Base-by-base conservation (phyloP, 352 stramenopile species). In the Phytophthora parvispora region DNA sequence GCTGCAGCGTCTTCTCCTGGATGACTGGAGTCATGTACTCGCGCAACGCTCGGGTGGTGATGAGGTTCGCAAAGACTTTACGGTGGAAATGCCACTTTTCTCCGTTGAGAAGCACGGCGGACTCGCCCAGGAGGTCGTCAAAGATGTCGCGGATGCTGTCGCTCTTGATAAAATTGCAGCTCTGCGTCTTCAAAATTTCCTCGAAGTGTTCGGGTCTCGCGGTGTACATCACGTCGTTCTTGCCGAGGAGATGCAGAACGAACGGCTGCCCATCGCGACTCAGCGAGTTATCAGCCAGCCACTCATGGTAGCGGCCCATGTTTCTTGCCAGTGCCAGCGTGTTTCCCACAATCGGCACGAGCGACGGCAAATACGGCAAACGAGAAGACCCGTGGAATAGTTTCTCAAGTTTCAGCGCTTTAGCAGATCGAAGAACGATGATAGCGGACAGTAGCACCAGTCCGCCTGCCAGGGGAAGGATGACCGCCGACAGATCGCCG, bases 21-120 rank as follows among this genome's bases (percentile, higher is more conserved):
- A 89, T 74, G 51, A 72, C 70, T 13, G 56, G 59, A 6, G 58
- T 69, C 77, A 89, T 81, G 60, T 67, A 70, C 10, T 83, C 70
- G 20, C 72, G 60, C 66, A 90, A 66, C 65, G 76, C 79, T 32
- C 69, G 58, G 25, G 69, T 73, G 4, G 78, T 90, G 25, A 97
- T 91, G 20, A 98, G 92, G 54, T 95, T 90, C 36, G 83, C 95
- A 58, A 91, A 81, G 0, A 72, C 84, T 68, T 93, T 94, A 49
- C 89, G 83, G 52, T 96, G 89, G 53, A 78, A 63, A 8, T 71
- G 59, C 86, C 89, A 96, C 3, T 28, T 16, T 16, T 69, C 71
- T 27, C 85, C 85, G 53, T 96, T 82, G 12, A 73, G 42, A 6
- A 71, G 67, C 31, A 94, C 86, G 24, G 93, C 89, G 50, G 81